phyloP scores from a whole-genome alignment of 192 early-diverging fungal species.

The Entomortierella beljakovae region DNA sequence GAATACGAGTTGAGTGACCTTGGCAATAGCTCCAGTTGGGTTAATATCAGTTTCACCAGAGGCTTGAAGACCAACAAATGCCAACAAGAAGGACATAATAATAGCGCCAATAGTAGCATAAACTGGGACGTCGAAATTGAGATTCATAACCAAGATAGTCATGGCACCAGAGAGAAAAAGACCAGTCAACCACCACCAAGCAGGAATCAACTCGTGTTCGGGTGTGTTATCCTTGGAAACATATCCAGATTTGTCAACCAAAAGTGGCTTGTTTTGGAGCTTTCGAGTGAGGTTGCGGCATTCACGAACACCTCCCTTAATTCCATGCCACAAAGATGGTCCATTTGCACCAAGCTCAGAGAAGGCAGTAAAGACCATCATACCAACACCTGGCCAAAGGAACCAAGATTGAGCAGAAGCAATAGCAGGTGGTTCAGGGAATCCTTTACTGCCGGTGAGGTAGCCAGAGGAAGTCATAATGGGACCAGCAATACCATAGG shows the following conservation, averaged over 20 bases:
- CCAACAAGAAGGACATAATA: conserved; percentile 71
- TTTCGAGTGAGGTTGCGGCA: conserved; percentile 26
- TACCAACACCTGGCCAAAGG: conserved; percentile 76
- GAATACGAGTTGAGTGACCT: conserved; percentile 75
- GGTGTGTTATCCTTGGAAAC: conserved; percentile 55
- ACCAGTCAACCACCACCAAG: conserved; percentile 66
- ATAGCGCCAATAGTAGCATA: conserved; percentile 70
- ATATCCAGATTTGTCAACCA: conserved; percentile 31
- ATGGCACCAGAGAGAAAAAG: conserved; percentile 62
- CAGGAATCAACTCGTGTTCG: conserved; percentile 63
- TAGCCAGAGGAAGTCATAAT: conserved; percentile 58
- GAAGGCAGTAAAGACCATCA: conserved; percentile 75
- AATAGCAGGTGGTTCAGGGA: conserved; percentile 22
- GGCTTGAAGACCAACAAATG: conserved; percentile 73
- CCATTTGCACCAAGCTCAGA: conserved; percentile 67
- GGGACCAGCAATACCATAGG: conserved; percentile 73
- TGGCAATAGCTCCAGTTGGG: conserved; percentile 72
- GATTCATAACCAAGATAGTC: conserved; percentile 66
- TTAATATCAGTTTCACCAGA: conserved; percentile 77
- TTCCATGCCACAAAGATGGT: conserved; percentile 54
- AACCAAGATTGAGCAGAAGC: conserved; percentile 72
- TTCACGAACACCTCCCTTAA: conserved; percentile 48
- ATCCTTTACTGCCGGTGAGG: conserved; percentile 38
- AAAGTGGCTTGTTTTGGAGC: conserved; percentile 13
- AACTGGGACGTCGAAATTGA: conserved; percentile 66